Evolutionary conservation across 2,329 filamentous ascomycete species (phyloP), one percentile per base, ranked within the genome.

Genomic region (Cladosporium sp.): DNA sequence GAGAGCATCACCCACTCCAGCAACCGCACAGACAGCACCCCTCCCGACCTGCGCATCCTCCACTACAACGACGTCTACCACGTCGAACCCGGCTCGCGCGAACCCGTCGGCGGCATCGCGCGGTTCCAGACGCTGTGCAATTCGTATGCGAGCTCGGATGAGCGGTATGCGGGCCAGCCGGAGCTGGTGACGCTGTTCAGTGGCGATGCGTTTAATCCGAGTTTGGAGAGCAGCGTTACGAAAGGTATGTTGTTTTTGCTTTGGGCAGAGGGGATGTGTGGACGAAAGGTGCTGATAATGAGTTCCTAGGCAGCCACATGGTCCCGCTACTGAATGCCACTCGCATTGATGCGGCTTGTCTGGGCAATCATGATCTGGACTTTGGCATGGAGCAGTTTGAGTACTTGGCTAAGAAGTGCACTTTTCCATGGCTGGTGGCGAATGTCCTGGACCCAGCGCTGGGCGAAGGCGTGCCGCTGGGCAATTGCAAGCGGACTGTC

Each of bases 11-110:
- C 68, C 21, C 69, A 72, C 63, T 64, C 69, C 7, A 67, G 65
- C 32, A 66, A 65, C 63, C 66, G 58, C 30, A 49, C 46, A 30
- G 36, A 30, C 43, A 56, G 36, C n/a, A 76, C 82, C 5, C 53
- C 63, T 30, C 91, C 92, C 53, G 90, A 92, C 75, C 80, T 97
- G 59, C 88, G 93, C n/a, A 79, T 97, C 64, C 76, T 96, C 34
- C 93, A 97, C 80, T 97, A 90, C 83, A 97, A 97, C 78, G 93
- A 97, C 79, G 93, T 97, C 67, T 97, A 97, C 77, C 93, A 97
- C 73, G 86, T 97, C 63, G 92, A 96, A 78, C 71, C 84, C 56
- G 82, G 83, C 1, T 93, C 91, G 28, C 87, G 90, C 18, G 92
- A 96, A 74, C 93, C 93, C 1, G 88, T 93, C 2, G 93, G 93